Evolutionary conservation across 345 rosid species (phyloP).

Genomic region (Camelina laxa): DNA sequence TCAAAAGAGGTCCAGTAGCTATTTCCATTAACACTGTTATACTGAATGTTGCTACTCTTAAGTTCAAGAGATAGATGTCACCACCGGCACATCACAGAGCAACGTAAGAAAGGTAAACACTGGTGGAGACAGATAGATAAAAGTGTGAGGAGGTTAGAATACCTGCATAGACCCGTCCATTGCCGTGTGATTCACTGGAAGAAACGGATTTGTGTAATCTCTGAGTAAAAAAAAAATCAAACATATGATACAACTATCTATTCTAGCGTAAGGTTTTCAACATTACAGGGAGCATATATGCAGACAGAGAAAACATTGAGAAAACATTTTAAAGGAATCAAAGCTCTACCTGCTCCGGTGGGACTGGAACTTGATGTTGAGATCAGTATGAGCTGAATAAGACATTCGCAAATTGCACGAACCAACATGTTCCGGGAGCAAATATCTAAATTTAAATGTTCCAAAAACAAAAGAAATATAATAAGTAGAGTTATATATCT

Average conservation of each 20-base stretch:
- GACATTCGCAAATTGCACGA: slow-evolving; percentile 83
- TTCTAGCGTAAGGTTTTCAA: slow-evolving; percentile 3
- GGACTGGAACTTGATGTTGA: slow-evolving; percentile 98
- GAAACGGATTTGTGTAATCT: slow-evolving; percentile 95
- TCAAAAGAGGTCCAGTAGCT: no score
- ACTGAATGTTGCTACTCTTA: no score
- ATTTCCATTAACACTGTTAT: no score
- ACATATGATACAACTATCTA: slow-evolving; percentile 34
- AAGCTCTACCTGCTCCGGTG: slow-evolving; percentile 87
- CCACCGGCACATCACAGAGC: no score
- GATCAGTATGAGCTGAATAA: slow-evolving; percentile 95
- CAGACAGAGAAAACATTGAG: no score
- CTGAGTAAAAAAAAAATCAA: slow-evolving; percentile 50
- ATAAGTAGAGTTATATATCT: slow-evolving; percentile 9
- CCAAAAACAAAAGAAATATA: slow-evolving; percentile 14
- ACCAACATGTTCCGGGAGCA: slow-evolving; percentile 84
- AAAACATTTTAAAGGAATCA: slow-evolving; percentile 10
- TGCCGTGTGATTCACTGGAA: slow-evolving; percentile 96
- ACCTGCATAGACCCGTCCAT: slow-evolving; percentile 89
- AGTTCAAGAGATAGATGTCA: no score
- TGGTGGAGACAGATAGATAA: slow-evolving; percentile 12
- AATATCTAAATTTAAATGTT: slow-evolving; percentile 57
- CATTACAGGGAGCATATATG: background rate
- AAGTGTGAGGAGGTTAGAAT: slow-evolving; percentile 3
- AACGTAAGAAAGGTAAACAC: slow-evolving; percentile 3